Evolutionary conservation across 148 eudicot species (phyloP).

Genomic region (Amaranthus hypochondriacus): DNA sequence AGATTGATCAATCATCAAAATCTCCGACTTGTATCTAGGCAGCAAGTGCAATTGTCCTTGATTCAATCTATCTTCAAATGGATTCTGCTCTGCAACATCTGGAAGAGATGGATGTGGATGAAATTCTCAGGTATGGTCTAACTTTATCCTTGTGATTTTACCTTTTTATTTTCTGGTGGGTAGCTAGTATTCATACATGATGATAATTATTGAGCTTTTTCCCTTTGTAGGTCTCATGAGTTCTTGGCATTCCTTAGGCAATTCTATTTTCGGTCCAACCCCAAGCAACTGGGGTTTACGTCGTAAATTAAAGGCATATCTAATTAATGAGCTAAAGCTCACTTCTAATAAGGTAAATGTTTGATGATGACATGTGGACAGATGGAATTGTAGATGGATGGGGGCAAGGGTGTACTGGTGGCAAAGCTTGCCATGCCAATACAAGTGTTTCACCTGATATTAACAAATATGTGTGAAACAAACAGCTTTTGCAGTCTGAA

Average conservation of each 20-base stretch:
- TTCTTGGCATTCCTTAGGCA: slow-evolving; percentile 59
- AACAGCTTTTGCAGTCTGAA: slow-evolving; percentile 83
- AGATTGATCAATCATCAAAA: slow-evolving; percentile 31
- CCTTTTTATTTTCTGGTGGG: background rate
- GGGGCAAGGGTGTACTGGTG: slow-evolving; percentile 36
- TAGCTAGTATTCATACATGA: background rate
- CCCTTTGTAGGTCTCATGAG: slow-evolving; percentile 63
- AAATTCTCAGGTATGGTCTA: slow-evolving; percentile 53
- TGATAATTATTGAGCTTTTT: slow-evolving; percentile 11
- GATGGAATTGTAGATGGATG: slow-evolving; percentile 55
- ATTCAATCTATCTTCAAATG: slow-evolving; percentile 50
- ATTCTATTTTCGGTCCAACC: slow-evolving; percentile 42
- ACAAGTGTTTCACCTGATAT: slow-evolving; percentile 23
- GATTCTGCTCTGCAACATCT: slow-evolving; percentile 54
- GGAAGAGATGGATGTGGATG: slow-evolving; percentile 37
- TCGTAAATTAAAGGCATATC: slow-evolving; percentile 54
- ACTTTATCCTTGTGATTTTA: background rate
- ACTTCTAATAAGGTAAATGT: slow-evolving; percentile 34
- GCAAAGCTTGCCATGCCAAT: slow-evolving; percentile 26
- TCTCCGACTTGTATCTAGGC: slow-evolving; percentile 22
- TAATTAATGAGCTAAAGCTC: slow-evolving; percentile 71
- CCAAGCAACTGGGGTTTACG: slow-evolving; percentile 73
- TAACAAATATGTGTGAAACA: slow-evolving; percentile 32
- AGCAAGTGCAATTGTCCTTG: slow-evolving; percentile 21
- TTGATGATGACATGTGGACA: slow-evolving; percentile 48